A percentile compares a stretch with the other conserved stretches of the same genome.
Conservation (phyloP, 2,329 filamentous ascomycete species). For the Lachnellula subtilissima region DNA sequence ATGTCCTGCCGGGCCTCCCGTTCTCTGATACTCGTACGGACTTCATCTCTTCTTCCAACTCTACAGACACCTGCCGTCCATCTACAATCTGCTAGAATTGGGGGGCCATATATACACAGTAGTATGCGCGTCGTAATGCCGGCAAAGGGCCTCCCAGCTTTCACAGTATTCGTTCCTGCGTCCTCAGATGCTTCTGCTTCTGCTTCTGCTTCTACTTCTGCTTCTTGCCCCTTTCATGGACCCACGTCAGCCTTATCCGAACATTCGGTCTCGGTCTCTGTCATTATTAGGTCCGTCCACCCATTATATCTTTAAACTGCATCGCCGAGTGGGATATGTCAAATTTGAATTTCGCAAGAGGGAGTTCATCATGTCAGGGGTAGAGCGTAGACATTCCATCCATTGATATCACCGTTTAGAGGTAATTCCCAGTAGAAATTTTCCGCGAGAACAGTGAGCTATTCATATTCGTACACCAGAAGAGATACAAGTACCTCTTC, state of each 20-base stretch:
- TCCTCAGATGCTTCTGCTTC: neutral
- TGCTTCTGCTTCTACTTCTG: neutral
- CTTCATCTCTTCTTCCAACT: neutral
- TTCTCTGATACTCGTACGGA: neutral
- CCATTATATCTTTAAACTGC: too few relatives aligned
- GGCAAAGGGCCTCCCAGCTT: neutral
- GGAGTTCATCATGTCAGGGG: too few relatives aligned
- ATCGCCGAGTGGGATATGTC: too few relatives aligned
- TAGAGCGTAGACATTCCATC: too few relatives aligned
- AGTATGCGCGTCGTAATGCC: slow-evolving; percentile 4
- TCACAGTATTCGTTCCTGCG: slow-evolving; percentile 6
- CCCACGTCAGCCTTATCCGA: slow-evolving; percentile 9
- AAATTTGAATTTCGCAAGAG: too few relatives aligned
- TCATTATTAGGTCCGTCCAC: too few relatives aligned
- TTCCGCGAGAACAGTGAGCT: too few relatives aligned
- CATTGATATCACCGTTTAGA: too few relatives aligned
- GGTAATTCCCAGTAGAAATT: too few relatives aligned
- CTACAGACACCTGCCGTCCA: neutral
- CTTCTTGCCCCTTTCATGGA: neutral
- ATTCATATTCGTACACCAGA: too few relatives aligned
- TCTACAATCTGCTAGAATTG: neutral
- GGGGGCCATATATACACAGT: neutral
- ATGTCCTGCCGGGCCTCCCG: neutral
- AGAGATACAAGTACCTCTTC: too few relatives aligned
- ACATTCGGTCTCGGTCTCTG: neutral